phyloP scores from a whole-genome alignment of 495 filamentous ascomycete species.

The Trichoderma asperelloides region DNA sequence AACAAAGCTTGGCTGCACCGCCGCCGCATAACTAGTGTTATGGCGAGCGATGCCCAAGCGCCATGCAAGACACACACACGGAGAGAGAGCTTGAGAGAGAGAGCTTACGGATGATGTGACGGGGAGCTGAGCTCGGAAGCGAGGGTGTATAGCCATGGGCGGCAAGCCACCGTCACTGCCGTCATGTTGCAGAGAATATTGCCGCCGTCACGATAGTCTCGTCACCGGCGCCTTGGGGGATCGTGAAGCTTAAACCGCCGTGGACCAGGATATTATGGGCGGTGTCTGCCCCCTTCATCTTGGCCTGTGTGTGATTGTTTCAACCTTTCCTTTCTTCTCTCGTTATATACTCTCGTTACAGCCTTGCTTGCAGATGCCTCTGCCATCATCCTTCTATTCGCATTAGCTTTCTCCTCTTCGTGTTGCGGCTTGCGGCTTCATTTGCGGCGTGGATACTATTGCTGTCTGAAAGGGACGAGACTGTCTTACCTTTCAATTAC shows the following conservation, averaged over 20 bases:
- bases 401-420: too few relatives aligned
- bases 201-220: conserved; percentile 4
- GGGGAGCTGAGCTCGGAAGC: too few relatives aligned
- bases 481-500: too few relatives aligned
- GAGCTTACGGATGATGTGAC: too few relatives aligned
- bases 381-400: too few relatives aligned
- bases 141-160: too few relatives aligned
- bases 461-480: too few relatives aligned
- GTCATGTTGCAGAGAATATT: neutral
- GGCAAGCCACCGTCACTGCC: neutral
- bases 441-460: too few relatives aligned
- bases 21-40: neutral
- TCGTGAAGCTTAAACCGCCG: neutral
- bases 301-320: neutral
- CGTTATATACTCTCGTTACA: neutral
- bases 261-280: neutral
- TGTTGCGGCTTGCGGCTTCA: too few relatives aligned
- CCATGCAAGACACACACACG: neutral
- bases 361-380: too few relatives aligned
- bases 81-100: too few relatives aligned
- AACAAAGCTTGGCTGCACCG: neutral
- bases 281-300: neutral
- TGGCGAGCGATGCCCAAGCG: neutral
- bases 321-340: neutral
- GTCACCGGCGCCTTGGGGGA: conserved; percentile 4